Percentiles rank a stretch among this genome's conserved stretches.
Evolutionary conservation across 306 rosid genomes (phyloP).

Genomic region (Quercus berberidifolia): DNA sequence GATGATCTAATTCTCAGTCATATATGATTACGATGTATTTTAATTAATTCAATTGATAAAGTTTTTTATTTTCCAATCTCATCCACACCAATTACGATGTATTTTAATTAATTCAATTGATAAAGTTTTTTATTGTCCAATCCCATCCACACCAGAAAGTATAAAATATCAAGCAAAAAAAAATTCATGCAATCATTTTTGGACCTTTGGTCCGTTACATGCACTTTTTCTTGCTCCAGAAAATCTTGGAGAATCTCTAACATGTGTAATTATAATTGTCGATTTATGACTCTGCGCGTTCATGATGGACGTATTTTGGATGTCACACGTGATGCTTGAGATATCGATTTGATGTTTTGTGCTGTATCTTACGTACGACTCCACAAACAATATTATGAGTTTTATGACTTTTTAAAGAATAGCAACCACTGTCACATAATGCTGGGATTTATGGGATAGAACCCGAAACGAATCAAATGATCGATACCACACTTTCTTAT

Average conservation of each 20-base stretch:
- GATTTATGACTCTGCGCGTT: too few species aligned
- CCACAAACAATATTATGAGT: neutral
- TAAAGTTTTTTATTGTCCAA: too few species aligned
- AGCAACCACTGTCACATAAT: neutral
- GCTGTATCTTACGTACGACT: neutral
- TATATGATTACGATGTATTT: neutral
- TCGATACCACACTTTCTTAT: neutral
- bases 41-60: too few species aligned
- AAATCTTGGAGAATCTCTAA: too few species aligned
- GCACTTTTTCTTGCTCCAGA: too few species aligned
- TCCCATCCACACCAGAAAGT: accelerated
- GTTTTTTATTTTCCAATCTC: accelerated
- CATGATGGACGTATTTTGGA: neutral
- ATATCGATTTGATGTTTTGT: neutral
- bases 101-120: too few species aligned
- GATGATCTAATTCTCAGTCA: neutral
- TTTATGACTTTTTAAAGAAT: neutral
- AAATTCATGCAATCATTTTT: too few species aligned
- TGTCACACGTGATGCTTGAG: neutral
- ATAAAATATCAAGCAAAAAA: too few species aligned
- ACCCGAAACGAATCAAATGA: neutral
- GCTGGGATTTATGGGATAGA: neutral
- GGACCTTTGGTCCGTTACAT: too few species aligned
- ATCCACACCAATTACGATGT: too few species aligned
- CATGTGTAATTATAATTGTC: too few species aligned